Evolutionary conservation across 148 eudicot genomes (phyloP).

Genomic region (Fagopyrum esculentum): DNA sequence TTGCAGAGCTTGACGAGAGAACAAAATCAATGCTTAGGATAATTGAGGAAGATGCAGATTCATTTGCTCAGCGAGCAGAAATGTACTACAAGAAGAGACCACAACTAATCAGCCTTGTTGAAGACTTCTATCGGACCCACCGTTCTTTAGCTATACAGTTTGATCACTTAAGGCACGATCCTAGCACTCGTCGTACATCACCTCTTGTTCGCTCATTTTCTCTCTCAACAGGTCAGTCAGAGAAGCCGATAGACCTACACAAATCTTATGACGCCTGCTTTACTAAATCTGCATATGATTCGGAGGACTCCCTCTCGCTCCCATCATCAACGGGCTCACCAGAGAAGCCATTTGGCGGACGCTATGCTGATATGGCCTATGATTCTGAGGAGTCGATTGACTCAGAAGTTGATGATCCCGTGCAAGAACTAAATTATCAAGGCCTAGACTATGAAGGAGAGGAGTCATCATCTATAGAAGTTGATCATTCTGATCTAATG

Average conservation of each 20-base stretch:
- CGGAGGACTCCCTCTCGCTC: background rate
- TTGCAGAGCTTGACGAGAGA: slow-evolving; percentile 67
- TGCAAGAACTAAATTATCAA: slow-evolving; percentile 22
- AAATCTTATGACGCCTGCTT: background rate
- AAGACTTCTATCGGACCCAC: slow-evolving; percentile 68
- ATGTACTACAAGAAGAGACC: slow-evolving; percentile 96
- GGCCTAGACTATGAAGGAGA: slow-evolving; percentile 7
- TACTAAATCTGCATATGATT: background rate
- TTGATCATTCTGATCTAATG: background rate
- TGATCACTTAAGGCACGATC: slow-evolving; percentile 55
- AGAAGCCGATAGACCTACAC: background rate
- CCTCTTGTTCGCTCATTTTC: slow-evolving; percentile 40
- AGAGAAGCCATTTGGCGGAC: background rate
- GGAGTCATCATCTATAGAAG: slow-evolving; percentile 4
- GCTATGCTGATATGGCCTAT: background rate
- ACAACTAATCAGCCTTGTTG: slow-evolving; percentile 64
- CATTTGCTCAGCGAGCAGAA: slow-evolving; percentile 88
- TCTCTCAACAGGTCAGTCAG: slow-evolving; percentile 21
- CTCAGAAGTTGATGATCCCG: slow-evolving; percentile 87
- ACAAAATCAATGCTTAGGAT: slow-evolving; percentile 63
- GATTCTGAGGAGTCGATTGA: slow-evolving; percentile 39
- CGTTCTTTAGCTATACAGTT: slow-evolving; percentile 76
- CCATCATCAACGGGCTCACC: background rate
- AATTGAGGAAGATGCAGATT: slow-evolving; percentile 90
- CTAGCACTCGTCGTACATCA: slow-evolving; percentile 37